Percentiles rank a stretch among this genome's conserved stretches.
Conservation (phyloP, 2,329 filamentous ascomycete genomes). For the Pyrenophora teres region DNA sequence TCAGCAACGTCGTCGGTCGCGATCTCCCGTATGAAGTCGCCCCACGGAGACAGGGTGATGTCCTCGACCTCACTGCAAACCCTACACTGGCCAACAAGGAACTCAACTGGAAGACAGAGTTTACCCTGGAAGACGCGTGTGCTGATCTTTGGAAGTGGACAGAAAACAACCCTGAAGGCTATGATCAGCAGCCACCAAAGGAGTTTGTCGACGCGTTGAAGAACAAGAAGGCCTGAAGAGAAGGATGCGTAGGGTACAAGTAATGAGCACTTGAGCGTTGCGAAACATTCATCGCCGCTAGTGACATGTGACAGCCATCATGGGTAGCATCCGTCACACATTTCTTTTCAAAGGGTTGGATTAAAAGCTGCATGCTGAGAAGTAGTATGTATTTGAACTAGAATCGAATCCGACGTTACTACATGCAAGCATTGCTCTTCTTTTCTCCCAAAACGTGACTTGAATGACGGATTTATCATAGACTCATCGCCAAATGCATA, state of each 20-base stretch:
- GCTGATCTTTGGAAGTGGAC: constrained; percentile 97
- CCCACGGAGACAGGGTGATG: constrained; percentile 81
- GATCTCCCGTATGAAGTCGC: constrained; percentile 87
- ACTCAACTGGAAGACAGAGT: constrained; percentile 88
- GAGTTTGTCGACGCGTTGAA: constrained; percentile 68
- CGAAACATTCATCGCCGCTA: too few species aligned
- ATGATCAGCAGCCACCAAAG: constrained; percentile 86
- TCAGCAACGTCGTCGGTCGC: constrained; percentile 82
- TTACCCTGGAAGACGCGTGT: constrained; percentile 90
- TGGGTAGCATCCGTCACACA: too few species aligned
- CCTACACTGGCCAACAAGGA: constrained; percentile 85
- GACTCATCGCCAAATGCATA: not conserved
- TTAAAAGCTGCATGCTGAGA: too few species aligned
- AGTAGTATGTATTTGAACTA: not conserved
- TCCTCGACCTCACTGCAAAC: constrained; percentile 93
- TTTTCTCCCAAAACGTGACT: too few species aligned
- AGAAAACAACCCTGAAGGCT: constrained; percentile 93
- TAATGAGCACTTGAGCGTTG: too few species aligned
- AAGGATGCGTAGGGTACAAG: too few species aligned
- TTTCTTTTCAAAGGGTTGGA: too few species aligned
- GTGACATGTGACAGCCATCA: too few species aligned
- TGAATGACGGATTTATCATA: too few species aligned
- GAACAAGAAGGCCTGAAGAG: constrained; percentile 29
- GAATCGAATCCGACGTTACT: not conserved
- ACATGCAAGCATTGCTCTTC: too few species aligned